phyloP scores from a whole-genome alignment of 495 filamentous ascomycete species.

The Penicillium macrosclerotiorum region DNA sequence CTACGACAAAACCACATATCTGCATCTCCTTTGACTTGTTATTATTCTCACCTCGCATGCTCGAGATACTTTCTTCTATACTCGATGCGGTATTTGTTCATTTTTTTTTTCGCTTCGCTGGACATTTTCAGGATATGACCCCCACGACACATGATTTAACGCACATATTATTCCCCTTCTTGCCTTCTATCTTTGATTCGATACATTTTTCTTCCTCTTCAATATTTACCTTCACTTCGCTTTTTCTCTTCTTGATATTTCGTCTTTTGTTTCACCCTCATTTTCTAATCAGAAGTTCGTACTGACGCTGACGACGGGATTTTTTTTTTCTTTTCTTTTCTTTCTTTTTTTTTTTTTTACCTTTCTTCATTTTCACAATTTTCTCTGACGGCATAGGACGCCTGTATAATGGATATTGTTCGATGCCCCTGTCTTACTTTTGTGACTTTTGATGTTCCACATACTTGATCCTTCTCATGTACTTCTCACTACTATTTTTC shows the following conservation, averaged over 20 bases:
- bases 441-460: too few species aligned
- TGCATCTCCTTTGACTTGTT: too few species aligned
- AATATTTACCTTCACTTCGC: conserved; percentile 3
- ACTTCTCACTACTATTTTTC: too few species aligned
- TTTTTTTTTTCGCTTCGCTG: conserved; percentile 26
- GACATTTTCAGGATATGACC: conserved; percentile 29
- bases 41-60: too few species aligned
- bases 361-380: background rate
- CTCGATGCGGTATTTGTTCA: conserved; percentile 5
- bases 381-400: conserved; percentile 6
- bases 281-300: background rate
- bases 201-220: conserved; percentile 6
- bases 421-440: too few species aligned
- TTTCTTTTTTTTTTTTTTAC: conserved; percentile 5
- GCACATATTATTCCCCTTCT: conserved; percentile 25
- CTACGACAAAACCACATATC: background rate
- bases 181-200: conserved; percentile 5
- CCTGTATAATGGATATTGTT: conserved; percentile 10
- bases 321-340: background rate
- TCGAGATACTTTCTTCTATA: background rate
- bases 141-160: conserved; percentile 33
- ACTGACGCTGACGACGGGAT: background rate
- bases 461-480: too few species aligned
- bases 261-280: too few species aligned
- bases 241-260: background rate